Evolutionary conservation across 2,329 filamentous ascomycete genomes (phyloP).

Genomic region (Pseudogymnoascus sp.): DNA sequence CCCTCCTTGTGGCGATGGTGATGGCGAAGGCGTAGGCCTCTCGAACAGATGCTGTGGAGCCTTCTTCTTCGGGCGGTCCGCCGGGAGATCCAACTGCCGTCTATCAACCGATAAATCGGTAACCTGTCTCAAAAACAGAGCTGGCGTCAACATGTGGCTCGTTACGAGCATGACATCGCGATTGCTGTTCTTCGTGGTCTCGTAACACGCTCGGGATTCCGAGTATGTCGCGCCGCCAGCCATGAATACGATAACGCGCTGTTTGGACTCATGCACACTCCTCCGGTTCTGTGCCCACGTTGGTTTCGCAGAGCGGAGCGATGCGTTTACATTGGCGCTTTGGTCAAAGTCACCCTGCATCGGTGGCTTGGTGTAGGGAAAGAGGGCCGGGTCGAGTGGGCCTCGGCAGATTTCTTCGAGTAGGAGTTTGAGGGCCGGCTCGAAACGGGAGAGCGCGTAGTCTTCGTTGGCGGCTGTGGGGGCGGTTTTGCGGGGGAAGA

Average conservation of each 20-base stretch:
- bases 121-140: slow-evolving; percentile 74
- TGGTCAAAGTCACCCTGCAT: slow-evolving; percentile 54
- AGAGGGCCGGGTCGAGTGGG: slow-evolving; percentile 55
- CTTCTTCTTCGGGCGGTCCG: slow-evolving; percentile 70
- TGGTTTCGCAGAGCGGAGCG: slow-evolving; percentile 82
- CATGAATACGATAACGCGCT: slow-evolving; percentile 89
- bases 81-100: slow-evolving; percentile 69
- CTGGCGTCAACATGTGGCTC: slow-evolving; percentile 85
- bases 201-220: slow-evolving; percentile 83
- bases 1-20: slow-evolving; percentile 27
- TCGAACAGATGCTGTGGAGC: slow-evolving; percentile 84
- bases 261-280: slow-evolving; percentile 69
- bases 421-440: slow-evolving; percentile 73
- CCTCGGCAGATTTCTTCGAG: slow-evolving; percentile 67
- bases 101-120: slow-evolving; percentile 70
- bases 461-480: slow-evolving; percentile 57
- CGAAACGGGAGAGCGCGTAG: slow-evolving; percentile 78
- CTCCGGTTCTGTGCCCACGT: slow-evolving; percentile 86
- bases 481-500: slow-evolving; percentile 64
- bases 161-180: slow-evolving; percentile 84
- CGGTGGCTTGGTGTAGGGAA: slow-evolving; percentile 68
- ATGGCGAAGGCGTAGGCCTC: slow-evolving; percentile 49
- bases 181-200: slow-evolving; percentile 62
- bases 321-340: slow-evolving; percentile 54
- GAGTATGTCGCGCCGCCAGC: slow-evolving; percentile 92